phyloP scores from a whole-genome alignment of 768 basidiomycete genomes.

The Naganishia vishniacii region DNA sequence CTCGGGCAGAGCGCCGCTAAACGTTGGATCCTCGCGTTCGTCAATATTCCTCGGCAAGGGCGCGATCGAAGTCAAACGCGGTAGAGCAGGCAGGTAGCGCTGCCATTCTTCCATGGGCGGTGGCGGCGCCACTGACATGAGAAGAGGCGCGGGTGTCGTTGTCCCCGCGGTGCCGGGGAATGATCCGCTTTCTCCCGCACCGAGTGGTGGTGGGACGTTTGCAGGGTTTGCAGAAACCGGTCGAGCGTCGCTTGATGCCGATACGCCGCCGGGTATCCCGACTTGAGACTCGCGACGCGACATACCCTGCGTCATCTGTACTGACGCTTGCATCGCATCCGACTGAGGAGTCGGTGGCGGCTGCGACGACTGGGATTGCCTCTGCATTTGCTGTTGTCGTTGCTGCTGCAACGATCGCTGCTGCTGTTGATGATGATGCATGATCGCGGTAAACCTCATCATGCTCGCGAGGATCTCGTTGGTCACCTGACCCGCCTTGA shows the following conservation, averaged over 20 bases:
- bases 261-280: not conserved
- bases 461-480: conserved; percentile 37
- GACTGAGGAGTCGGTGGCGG: conserved; percentile 1
- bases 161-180: no score
- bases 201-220: not conserved
- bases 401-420: conserved; percentile 20
- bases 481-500: conserved; percentile 29
- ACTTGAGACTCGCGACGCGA: not conserved
- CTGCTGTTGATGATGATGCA: conserved; percentile 15
- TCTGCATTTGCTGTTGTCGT: conserved; percentile 18
- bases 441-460: conserved; percentile 29
- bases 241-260: not conserved
- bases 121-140: not conserved
- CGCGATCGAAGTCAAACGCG: conserved; percentile 57
- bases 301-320: not conserved
- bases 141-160: conserved; percentile 8
- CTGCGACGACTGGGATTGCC: conserved; percentile 3
- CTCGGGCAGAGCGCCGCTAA: conserved; percentile 51
- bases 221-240: not conserved
- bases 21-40: conserved; percentile 51
- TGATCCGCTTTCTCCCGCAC: conserved; percentile 3
- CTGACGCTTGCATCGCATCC: not conserved
- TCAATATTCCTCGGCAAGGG: conserved; percentile 59
- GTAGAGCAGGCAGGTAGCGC: conserved; percentile 52
- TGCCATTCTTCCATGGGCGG: conserved; percentile 42